Percentiles rank a stretch among this genome's conserved stretches.
These are phyloP conservation scores for Cucumis hystrix DNA, from an alignment of 306 rosid genomes.

Conservation along the genomic window DNA sequence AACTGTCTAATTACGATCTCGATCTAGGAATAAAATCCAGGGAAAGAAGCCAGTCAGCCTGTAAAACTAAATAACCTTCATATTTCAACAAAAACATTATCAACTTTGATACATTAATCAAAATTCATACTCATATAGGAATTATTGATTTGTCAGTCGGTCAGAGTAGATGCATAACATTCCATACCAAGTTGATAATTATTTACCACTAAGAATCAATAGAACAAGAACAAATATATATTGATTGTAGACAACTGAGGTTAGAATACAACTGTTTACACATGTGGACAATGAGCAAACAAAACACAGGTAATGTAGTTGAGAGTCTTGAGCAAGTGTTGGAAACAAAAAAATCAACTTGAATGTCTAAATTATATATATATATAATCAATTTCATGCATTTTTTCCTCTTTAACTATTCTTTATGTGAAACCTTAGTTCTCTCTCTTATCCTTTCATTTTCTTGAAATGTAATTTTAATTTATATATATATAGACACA, in stretches of 20 bases:
- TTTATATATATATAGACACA: too few species aligned
- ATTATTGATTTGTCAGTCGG: too few species aligned
- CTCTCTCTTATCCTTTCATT: neutral
- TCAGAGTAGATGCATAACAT: too few species aligned
- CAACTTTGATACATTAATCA: too few species aligned
- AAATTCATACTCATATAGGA: too few species aligned
- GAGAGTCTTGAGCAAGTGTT: neutral
- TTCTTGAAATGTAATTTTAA: neutral
- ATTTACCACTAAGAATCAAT: neutral
- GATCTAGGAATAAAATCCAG: too few species aligned
- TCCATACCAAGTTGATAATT: neutral
- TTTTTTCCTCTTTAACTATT: neutral
- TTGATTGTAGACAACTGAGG: neutral
- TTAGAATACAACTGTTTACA: neutral
- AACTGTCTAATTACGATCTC: too few species aligned
- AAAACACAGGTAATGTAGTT: neutral
- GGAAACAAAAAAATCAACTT: neutral
- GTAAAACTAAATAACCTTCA: too few species aligned
- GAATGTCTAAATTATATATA: neutral
- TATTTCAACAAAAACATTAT: too few species aligned
- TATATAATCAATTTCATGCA: neutral
- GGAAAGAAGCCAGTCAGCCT: too few species aligned
- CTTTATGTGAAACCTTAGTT: neutral
- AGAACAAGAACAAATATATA: neutral
- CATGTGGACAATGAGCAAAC: neutral